These are phyloP conservation scores for Salinomyces thailandicus DNA, from an alignment of 2,329 filamentous ascomycete genomes.

Conservation along the genomic window DNA sequence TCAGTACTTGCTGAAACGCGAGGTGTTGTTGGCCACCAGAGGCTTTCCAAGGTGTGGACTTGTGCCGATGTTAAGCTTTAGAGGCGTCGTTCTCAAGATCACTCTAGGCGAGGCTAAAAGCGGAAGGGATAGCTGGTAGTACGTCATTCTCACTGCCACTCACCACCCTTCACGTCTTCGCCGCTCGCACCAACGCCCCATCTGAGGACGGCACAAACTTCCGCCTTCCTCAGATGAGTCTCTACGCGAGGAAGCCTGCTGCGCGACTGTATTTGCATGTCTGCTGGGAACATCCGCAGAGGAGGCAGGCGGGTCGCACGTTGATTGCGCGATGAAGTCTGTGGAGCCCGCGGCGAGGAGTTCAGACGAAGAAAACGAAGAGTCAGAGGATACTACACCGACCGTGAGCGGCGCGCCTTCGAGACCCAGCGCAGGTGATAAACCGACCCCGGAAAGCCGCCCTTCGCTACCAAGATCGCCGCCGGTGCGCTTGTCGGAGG, in stretches of 20 bases:
- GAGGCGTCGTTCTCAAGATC: too few species aligned
- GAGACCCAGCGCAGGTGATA: background rate
- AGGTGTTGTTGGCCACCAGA: too few species aligned
- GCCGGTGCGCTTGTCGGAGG: constrained; percentile 8
- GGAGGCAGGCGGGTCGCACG: background rate
- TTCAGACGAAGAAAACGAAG: constrained; percentile 3
- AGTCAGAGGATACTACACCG: constrained; percentile 1
- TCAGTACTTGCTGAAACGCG: too few species aligned
- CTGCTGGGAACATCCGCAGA: background rate
- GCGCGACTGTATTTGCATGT: background rate
- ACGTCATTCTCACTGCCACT: too few species aligned
- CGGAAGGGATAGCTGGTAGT: too few species aligned
- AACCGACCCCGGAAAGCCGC: background rate
- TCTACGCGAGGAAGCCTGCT: background rate
- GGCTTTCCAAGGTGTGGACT: too few species aligned
- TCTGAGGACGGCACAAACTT: too few species aligned
- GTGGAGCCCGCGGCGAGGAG: background rate
- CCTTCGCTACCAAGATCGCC: constrained; percentile 6
- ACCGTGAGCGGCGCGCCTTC: constrained; percentile 1
- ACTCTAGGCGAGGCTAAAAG: too few species aligned
- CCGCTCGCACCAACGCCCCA: too few species aligned
- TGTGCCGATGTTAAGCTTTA: too few species aligned
- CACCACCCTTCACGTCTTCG: too few species aligned
- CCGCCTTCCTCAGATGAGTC: background rate
- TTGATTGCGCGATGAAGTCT: constrained; percentile 6